A percentile compares a stretch with the other conserved stretches of the same genome.
Evolutionary conservation across 2,329 filamentous ascomycete species (phyloP).

Genomic region (Pseudocercospora cruenta): DNA sequence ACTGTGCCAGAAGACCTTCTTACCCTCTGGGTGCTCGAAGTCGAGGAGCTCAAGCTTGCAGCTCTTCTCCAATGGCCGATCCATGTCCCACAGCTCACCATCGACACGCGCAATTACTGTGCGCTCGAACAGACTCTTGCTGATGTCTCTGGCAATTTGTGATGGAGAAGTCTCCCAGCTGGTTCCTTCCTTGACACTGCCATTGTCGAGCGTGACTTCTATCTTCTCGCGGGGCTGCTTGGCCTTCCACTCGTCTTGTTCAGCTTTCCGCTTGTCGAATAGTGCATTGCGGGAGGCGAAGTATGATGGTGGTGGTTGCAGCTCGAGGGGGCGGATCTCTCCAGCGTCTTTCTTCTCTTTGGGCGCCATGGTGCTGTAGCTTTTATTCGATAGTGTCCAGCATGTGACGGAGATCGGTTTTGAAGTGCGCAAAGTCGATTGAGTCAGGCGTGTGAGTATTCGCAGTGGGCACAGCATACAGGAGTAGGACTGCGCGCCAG

Average conservation of each 20-base stretch:
- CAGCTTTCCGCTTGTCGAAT: constrained; percentile 85
- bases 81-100: constrained; percentile 88
- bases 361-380: constrained; percentile 32
- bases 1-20: constrained; percentile 97
- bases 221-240: constrained; percentile 74
- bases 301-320: constrained; percentile 68
- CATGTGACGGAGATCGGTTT: constrained; percentile 14
- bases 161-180: constrained; percentile 91
- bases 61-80: constrained; percentile 83
- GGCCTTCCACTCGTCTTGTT: constrained; percentile 75
- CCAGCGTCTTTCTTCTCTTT: constrained; percentile 49
- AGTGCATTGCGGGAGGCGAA: constrained; percentile 81
- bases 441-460: constrained; percentile 11
- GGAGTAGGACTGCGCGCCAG: background rate
- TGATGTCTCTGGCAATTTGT: constrained; percentile 76
- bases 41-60: constrained; percentile 83
- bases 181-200: constrained; percentile 71
- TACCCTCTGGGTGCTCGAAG: constrained; percentile 76
- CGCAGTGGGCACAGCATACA: constrained; percentile 14
- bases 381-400: constrained; percentile 13
- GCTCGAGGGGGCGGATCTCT: constrained; percentile 51
- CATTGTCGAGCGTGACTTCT: constrained; percentile 72
- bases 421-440: background rate
- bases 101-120: constrained; percentile 86
- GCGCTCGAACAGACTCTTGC: constrained; percentile 81